These are phyloP conservation scores for Diaporthe eres DNA, from an alignment of 2,329 filamentous ascomycete genomes.

Conservation along the genomic window DNA sequence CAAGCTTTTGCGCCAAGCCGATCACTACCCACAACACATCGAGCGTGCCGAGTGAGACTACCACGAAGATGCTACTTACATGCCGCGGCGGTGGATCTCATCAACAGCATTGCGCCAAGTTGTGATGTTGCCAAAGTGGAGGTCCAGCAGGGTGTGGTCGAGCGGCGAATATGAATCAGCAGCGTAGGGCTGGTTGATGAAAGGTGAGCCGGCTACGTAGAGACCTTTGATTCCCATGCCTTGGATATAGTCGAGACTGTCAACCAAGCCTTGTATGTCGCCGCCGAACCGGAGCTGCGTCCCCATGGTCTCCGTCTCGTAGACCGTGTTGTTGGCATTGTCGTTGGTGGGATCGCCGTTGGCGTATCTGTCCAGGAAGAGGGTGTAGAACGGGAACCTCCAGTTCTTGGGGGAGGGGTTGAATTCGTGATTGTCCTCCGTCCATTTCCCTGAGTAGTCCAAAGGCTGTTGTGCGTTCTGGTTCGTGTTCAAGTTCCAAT, in stretches of 20 bases:
- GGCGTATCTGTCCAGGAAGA: conserved; percentile 75
- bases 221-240: conserved; percentile 75
- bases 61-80: conserved; percentile 66
- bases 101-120: conserved; percentile 70
- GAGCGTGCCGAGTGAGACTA: background rate
- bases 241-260: conserved; percentile 74
- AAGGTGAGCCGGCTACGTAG: conserved; percentile 73
- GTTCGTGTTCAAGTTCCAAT: conserved; percentile 53
- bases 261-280: conserved; percentile 69
- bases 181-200: conserved; percentile 76
- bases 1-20: conserved; percentile 28
- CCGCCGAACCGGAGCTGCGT: conserved; percentile 76
- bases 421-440: conserved; percentile 60
- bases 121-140: conserved; percentile 72
- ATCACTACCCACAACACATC: background rate
- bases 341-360: conserved; percentile 77
- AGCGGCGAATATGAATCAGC: conserved; percentile 71
- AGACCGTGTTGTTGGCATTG: conserved; percentile 71
- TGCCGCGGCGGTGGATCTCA: conserved; percentile 71
- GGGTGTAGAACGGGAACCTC: conserved; percentile 75
- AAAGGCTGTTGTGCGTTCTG: conserved; percentile 62
- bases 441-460: conserved; percentile 68
- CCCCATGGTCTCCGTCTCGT: conserved; percentile 71
- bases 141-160: conserved; percentile 74
- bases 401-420: conserved; percentile 69